Evolutionary conservation across 2,329 filamentous ascomycete species (phyloP).

Genomic region (Botrytis paeoniae): DNA sequence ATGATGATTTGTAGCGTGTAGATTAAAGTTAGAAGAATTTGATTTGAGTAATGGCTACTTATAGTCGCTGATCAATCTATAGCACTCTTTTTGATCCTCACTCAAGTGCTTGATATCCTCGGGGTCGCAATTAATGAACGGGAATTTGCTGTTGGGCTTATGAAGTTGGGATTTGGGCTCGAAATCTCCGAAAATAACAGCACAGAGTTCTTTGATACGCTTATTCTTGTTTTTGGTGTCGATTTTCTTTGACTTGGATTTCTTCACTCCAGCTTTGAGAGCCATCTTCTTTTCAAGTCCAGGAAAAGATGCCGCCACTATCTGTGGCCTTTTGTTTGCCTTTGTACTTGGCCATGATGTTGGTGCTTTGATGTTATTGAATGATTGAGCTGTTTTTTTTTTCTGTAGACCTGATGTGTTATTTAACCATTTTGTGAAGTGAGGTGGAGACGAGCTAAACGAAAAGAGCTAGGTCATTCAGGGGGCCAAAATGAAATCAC

Average conservation of each 20-base stretch:
- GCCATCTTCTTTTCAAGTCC: not conserved
- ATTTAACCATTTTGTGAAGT: not conserved
- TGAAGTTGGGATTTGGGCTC: not conserved
- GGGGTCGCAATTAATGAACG: not conserved
- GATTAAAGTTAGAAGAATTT: not conserved
- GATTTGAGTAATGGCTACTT: not conserved
- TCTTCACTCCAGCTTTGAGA: not conserved
- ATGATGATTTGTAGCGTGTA: not conserved
- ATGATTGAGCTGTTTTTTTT: not conserved
- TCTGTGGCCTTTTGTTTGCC: not conserved
- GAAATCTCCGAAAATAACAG: not conserved
- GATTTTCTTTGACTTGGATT: not conserved
- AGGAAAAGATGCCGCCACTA: not conserved
- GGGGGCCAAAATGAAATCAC: not conserved
- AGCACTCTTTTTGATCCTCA: not conserved
- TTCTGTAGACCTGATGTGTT: not conserved
- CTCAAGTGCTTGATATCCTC: not conserved
- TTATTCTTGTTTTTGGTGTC: not conserved
- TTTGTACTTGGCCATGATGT: not conserved
- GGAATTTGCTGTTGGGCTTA: not conserved
- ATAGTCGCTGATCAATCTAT: not conserved
- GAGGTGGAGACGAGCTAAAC: not conserved
- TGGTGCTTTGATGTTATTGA: not conserved
- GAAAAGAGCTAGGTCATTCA: not conserved
- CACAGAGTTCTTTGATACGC: not conserved